A percentile compares a stretch with the other conserved stretches of the same genome.
Evolutionary conservation across 2,329 filamentous ascomycete genomes (phyloP).

Genomic region (Nannizziopsis barbatae): DNA sequence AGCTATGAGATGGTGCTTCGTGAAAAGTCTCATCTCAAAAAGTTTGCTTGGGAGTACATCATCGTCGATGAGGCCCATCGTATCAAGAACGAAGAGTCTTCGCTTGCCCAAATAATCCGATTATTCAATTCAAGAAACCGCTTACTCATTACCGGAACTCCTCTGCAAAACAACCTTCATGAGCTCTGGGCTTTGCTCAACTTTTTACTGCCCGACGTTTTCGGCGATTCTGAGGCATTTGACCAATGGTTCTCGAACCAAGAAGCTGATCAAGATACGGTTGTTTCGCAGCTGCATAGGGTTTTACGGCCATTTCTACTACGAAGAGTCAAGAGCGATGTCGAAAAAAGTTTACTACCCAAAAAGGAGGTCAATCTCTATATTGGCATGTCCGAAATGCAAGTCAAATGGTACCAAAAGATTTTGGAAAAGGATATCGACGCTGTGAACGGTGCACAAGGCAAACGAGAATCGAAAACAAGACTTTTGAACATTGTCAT

Average conservation of each 20-base stretch:
- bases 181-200: constrained; percentile 96
- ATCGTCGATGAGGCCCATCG: constrained; percentile 97
- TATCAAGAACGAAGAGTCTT: constrained; percentile 99
- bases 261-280: constrained; percentile 80
- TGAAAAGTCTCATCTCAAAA: constrained; percentile 88
- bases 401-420: constrained; percentile 98
- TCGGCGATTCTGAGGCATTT: constrained; percentile 91
- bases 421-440: constrained; percentile 99
- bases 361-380: constrained; percentile 98
- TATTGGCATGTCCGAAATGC: constrained; percentile 98
- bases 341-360: constrained; percentile 91
- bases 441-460: constrained; percentile 89
- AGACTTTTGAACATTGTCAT: constrained; percentile 96
- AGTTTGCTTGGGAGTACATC: constrained; percentile 99
- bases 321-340: constrained; percentile 90
- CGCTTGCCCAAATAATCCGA: constrained; percentile 88
- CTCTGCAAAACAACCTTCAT: constrained; percentile 94
- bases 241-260: constrained; percentile 96
- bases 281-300: constrained; percentile 89
- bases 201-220: constrained; percentile 95
- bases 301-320: constrained; percentile 88
- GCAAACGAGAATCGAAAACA: constrained; percentile 96
- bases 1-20: constrained; percentile 98
- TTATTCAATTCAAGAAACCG: constrained; percentile 93
- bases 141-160: constrained; percentile 89